Percentiles rank a stretch among this genome's conserved stretches.
phyloP scores from a whole-genome alignment of 257 asterid species.

The Scutellaria baicalensis region DNA sequence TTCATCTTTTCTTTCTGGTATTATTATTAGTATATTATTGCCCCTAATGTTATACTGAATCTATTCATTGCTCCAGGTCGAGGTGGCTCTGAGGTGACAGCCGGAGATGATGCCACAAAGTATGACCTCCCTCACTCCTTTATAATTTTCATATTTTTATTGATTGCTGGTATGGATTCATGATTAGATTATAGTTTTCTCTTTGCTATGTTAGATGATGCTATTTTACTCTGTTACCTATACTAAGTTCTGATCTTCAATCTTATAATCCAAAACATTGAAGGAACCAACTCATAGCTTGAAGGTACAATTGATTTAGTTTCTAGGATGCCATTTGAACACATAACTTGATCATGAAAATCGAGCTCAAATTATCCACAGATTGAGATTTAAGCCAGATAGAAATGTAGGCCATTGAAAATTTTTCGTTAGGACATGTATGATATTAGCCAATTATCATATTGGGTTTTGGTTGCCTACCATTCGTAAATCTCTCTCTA shows the following conservation, averaged over 20 bases:
- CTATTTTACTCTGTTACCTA: background rate
- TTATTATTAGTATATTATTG: background rate
- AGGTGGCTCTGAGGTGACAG: conserved; percentile 44
- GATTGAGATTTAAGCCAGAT: background rate
- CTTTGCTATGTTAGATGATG: background rate
- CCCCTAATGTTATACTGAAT: background rate
- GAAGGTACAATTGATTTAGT: background rate
- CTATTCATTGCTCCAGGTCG: conserved; percentile 39
- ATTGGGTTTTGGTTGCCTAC: too few species aligned
- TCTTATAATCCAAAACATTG: too few species aligned
- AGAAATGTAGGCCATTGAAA: background rate
- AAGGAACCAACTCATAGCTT: background rate
- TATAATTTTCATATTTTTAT: background rate
- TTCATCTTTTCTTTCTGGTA: background rate
- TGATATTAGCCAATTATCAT: too few species aligned
- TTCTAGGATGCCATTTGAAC: background rate
- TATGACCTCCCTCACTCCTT: conserved; percentile 30
- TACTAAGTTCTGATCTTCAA: too few species aligned
- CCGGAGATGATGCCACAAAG: conserved; percentile 82
- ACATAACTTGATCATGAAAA: too few species aligned
- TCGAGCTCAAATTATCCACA: too few species aligned
- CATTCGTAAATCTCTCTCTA: background rate
- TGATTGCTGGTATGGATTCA: background rate
- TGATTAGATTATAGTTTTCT: background rate
- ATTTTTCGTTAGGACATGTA: too few species aligned